Conservation (phyloP, 495 filamentous ascomycete species). For the Penicillium odoratum region DNA sequence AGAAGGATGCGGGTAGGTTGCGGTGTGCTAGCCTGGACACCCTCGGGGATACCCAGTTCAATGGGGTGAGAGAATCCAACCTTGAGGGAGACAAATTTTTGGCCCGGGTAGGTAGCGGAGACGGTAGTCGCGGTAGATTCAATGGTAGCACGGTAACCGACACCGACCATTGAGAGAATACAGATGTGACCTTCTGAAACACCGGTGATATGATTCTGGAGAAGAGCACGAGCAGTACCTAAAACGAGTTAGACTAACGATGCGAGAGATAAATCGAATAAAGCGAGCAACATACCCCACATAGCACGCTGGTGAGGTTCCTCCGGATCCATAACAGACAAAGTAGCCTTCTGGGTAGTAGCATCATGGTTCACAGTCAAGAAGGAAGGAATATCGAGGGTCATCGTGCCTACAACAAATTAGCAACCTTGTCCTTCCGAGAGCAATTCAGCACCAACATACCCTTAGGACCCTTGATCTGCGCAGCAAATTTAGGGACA, state of each 20-base stretch:
- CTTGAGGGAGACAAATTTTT: slow-evolving; percentile 88
- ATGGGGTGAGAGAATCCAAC: slow-evolving; percentile 95
- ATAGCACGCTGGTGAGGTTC: slow-evolving; percentile 82
- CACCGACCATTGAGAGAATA: slow-evolving; percentile 90
- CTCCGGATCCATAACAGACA: slow-evolving; percentile 64
- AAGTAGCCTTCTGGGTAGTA: slow-evolving; percentile 55
- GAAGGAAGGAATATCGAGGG: slow-evolving; percentile 69
- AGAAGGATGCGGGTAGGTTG: slow-evolving; percentile 92
- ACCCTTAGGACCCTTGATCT: slow-evolving; percentile 77
- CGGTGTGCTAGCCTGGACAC: slow-evolving; percentile 84
- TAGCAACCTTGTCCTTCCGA: not conserved
- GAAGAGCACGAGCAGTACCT: slow-evolving; percentile 87
- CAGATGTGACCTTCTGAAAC: slow-evolving; percentile 96
- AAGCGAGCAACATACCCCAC: slow-evolving; percentile 73
- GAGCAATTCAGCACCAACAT: slow-evolving; percentile 16
- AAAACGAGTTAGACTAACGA: not conserved
- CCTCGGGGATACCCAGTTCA: slow-evolving; percentile 77
- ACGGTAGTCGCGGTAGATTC: slow-evolving; percentile 72
- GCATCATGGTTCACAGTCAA: slow-evolving; percentile 68
- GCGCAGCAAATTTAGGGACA: slow-evolving; percentile 55
- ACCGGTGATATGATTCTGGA: slow-evolving; percentile 85
- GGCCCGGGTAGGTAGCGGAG: slow-evolving; percentile 67
- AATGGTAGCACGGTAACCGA: slow-evolving; percentile 88
- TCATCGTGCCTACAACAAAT: slow-evolving; percentile 61
- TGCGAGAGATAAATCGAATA: not conserved